A percentile compares a stretch with the other conserved stretches of the same genome.
Conservation (phyloP, 108 stramenopile genomes). For the Cyclostephanos tholiformis region DNA sequence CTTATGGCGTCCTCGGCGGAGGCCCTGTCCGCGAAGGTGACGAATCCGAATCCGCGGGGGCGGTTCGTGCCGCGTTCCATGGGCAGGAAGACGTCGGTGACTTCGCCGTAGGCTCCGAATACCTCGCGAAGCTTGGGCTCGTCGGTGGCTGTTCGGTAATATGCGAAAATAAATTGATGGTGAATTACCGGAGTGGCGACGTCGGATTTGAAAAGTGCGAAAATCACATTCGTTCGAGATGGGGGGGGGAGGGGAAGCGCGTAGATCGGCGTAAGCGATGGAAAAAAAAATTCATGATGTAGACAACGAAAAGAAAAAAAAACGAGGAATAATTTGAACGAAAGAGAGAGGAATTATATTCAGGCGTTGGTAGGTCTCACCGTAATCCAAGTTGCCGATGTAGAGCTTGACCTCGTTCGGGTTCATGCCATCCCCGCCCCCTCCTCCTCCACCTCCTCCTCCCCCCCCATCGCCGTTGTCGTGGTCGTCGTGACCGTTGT, state of each 20-base stretch:
- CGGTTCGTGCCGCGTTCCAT: slow-evolving; percentile 58
- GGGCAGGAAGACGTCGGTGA: slow-evolving; percentile 65
- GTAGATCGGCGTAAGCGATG: no score
- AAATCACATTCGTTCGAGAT: not conserved
- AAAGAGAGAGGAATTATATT: not conserved
- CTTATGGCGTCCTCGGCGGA: slow-evolving; percentile 56
- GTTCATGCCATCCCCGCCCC: slow-evolving; percentile 3
- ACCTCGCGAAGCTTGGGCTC: slow-evolving; percentile 52
- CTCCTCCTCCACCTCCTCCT: slow-evolving; percentile 15
- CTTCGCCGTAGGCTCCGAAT: slow-evolving; percentile 55
- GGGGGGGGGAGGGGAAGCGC: not conserved
- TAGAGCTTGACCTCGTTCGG: slow-evolving; percentile 78
- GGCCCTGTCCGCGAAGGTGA: slow-evolving; percentile 45
- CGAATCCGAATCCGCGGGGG: slow-evolving; percentile 63
- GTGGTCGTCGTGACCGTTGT: slow-evolving; percentile 25
- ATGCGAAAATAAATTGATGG: no score
- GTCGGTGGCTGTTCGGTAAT: slow-evolving; percentile 52
- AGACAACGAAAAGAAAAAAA: not conserved
- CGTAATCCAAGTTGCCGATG: slow-evolving; percentile 86
- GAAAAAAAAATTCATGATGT: no score
- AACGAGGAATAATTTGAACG: not conserved
- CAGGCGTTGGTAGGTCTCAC: no score
- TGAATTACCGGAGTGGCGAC: not conserved
- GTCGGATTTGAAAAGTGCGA: no score
- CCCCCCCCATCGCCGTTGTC: slow-evolving; percentile 25